Conservation (phyloP, 2,329 filamentous ascomycete genomes). For the Teratosphaeria gauchensis region DNA sequence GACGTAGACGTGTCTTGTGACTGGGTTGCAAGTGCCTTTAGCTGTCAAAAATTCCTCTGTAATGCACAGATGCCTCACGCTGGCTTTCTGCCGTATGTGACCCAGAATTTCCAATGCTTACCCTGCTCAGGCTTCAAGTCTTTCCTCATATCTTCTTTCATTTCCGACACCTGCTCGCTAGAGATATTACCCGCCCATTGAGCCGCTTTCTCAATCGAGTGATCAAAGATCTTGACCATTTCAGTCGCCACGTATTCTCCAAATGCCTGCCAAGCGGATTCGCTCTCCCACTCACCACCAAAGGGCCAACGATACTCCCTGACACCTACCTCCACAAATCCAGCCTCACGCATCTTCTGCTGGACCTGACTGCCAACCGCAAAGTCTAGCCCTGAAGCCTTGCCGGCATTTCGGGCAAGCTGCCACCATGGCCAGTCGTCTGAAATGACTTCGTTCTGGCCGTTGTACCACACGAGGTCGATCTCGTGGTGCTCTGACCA, state of each 20-base stretch:
- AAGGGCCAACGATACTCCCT: conserved; percentile 11
- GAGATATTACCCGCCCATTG: not conserved
- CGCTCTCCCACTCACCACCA: conserved; percentile 5
- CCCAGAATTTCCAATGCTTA: conserved; percentile 5
- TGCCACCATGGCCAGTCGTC: conserved; percentile 10
- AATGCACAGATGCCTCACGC: not conserved
- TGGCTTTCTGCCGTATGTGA: conserved; percentile 3
- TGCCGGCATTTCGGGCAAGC: not conserved
- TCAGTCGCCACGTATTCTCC: conserved; percentile 1
- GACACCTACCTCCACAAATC: conserved; percentile 12
- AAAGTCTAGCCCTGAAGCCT: conserved; percentile 6
- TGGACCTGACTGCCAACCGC: conserved; percentile 5
- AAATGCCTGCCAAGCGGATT: not conserved
- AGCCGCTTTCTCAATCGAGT: conserved; percentile 1
- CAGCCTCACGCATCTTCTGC: conserved; percentile 8
- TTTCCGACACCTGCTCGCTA: not conserved
- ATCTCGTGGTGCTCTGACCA: conserved; percentile 12
- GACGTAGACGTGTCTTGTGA: too few relatives aligned
- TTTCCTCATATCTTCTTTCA: not conserved
- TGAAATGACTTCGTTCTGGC: conserved; percentile 3
- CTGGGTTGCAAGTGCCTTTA: too few relatives aligned
- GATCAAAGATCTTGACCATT: not conserved
- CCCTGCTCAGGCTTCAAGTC: conserved; percentile 5
- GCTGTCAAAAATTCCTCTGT: too few relatives aligned
- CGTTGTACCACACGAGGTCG: conserved; percentile 5